A percentile compares a stretch with the other conserved stretches of the same genome.
phyloP scores from a whole-genome alignment of 2,329 filamentous ascomycete genomes.

The Cytospora schulzeri region DNA sequence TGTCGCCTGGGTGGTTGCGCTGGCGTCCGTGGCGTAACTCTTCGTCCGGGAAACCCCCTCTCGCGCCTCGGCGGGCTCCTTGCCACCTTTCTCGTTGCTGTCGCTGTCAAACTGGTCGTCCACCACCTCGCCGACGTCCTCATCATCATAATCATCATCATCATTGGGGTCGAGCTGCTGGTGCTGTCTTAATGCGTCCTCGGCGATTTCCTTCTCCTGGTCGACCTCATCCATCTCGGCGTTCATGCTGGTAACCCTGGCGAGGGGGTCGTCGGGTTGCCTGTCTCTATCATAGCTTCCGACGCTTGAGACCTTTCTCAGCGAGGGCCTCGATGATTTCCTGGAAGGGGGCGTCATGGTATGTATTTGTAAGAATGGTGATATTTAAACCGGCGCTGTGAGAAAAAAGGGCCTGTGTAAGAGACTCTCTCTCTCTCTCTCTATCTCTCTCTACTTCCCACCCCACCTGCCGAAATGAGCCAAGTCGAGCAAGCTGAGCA shows the following conservation, averaged over 20 bases:
- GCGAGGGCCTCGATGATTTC: slow-evolving; percentile 8
- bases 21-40: slow-evolving; percentile 58
- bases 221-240: slow-evolving; percentile 26
- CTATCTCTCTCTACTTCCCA: background rate
- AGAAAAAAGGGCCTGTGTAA: background rate
- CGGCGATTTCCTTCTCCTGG: slow-evolving; percentile 28
- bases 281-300: slow-evolving; percentile 29
- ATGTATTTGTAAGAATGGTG: background rate
- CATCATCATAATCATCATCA: slow-evolving; percentile 13
- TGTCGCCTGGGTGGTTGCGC: slow-evolving; percentile 49
- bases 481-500: background rate
- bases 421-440: too few species aligned
- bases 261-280: slow-evolving; percentile 30
- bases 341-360: slow-evolving; percentile 16
- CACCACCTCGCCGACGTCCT: slow-evolving; percentile 23
- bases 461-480: slow-evolving; percentile 3
- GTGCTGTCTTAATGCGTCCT: slow-evolving; percentile 17
- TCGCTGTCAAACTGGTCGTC: slow-evolving; percentile 24
- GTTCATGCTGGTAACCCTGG: slow-evolving; percentile 24
- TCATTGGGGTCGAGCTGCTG: slow-evolving; percentile 1
- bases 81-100: slow-evolving; percentile 25
- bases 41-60: slow-evolving; percentile 46
- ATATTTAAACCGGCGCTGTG: background rate
- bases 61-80: slow-evolving; percentile 34
- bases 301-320: slow-evolving; percentile 22